A percentile compares a stretch with the other conserved stretches of the same genome.
Evolutionary conservation across 2,329 filamentous ascomycete species (phyloP).

Genomic region (Coniochaeta ligniaria): DNA sequence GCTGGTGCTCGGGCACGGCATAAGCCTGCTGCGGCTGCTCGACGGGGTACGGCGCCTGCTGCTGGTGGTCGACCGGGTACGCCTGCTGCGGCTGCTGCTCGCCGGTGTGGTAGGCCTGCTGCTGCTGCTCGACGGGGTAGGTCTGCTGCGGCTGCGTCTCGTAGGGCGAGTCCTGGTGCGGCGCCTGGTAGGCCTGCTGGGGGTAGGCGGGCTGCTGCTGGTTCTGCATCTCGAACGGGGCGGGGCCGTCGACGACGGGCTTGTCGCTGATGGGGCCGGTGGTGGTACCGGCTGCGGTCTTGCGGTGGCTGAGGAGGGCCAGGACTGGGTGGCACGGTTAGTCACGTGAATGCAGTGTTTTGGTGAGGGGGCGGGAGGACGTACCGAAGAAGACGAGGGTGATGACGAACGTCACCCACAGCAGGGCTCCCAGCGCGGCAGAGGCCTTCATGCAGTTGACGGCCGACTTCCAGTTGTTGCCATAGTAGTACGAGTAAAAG

Average conservation of each 20-base stretch:
- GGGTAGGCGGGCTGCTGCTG: constrained; percentile 1
- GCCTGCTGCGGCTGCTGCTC: neutral
- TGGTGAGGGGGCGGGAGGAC: neutral
- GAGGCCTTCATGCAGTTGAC: constrained; percentile 13
- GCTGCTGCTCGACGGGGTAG: neutral
- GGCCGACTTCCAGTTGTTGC: constrained; percentile 2
- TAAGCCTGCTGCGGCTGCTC: neutral
- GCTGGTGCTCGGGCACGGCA: neutral
- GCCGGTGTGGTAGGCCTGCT: neutral
- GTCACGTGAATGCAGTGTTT: neutral
- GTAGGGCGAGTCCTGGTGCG: neutral
- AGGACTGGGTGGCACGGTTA: neutral
- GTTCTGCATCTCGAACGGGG: neutral
- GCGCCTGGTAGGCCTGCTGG: neutral
- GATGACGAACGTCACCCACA: constrained; percentile 12
- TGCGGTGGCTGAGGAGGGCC: constrained; percentile 2
- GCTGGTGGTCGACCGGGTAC: neutral
- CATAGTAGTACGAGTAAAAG: neutral
- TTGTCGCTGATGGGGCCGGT: neutral
- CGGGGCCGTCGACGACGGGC: neutral
- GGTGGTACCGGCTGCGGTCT: neutral
- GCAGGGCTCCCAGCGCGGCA: constrained; percentile 11
- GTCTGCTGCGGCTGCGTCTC: neutral
- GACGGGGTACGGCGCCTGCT: neutral
- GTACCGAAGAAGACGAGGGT: constrained; percentile 10